Base-by-base conservation (phyloP, 1,139 yeast species). In the Yamadazyma sp. region DNA sequence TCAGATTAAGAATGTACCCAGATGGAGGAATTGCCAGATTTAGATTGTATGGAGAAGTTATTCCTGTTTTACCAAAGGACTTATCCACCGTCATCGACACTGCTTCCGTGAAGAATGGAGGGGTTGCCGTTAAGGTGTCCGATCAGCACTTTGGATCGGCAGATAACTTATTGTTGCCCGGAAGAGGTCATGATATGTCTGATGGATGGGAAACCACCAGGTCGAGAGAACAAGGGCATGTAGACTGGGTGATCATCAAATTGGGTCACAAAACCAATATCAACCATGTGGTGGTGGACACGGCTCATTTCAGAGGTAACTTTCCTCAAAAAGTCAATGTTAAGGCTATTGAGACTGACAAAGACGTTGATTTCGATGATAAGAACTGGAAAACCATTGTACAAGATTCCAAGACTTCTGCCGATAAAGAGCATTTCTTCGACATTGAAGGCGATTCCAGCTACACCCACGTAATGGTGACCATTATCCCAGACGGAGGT, bases 171-270 rank as follows among this genome's bases (percentile, higher is more conserved):
- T 67, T 90, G 41, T 72, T 92, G 42, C 96, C 97, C 3, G 97
- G 97, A 9, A 78, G 97, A 46, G 98, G 98, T 34, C 78, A 74
- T 51, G 96, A 90, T 61, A 90, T 92, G 97, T 81, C 95, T 34
- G 97, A 92, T 56, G 98, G 98, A 12, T 90, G 97, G 97, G 97
- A 90, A 61, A 90, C 97, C n/a, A 79, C 79, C 50, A 78, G 97
- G 57, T 87, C 96, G 1, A 76, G 97, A 59, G 73, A 67, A 14
- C 76, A 82, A 3, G 90, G 87, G 29, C 97, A 90, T 59, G 80
- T 76, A 28, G 97, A 90, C 67, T 90, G 97, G 96, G 96, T 80
- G 2, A 74, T 86, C 37, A 75, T 90, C 41, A 78, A 82, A 52
- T 74, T 90, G 40, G 97, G 96, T 15, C 78, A 83, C 21, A 64